These are phyloP conservation scores for Mimosa bimucronata DNA, from an alignment of 306 rosid genomes.

Conservation along the genomic window DNA sequence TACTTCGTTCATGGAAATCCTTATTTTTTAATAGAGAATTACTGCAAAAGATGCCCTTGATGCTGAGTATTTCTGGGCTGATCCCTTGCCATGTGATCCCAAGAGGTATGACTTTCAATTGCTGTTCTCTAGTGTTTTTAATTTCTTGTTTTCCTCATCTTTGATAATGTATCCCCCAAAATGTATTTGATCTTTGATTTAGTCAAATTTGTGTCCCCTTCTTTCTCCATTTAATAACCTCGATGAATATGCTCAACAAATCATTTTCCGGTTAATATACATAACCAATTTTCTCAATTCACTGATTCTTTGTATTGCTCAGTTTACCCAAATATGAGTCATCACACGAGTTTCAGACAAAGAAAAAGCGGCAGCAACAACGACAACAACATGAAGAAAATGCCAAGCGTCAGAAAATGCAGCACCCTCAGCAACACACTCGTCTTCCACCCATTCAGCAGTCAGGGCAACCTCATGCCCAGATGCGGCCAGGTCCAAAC, in stretches of 20 bases:
- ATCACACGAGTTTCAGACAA: conserved; percentile 76
- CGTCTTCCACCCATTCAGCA: conserved; percentile 53
- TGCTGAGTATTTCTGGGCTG: conserved; percentile 78
- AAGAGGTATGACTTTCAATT: conserved; percentile 45
- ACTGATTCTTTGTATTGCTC: conserved; percentile 18
- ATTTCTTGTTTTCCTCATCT: no score
- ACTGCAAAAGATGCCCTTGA: conserved; percentile 71
- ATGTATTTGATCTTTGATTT: not conserved
- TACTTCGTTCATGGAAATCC: not conserved
- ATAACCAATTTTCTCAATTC: conserved; percentile 14
- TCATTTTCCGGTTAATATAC: not conserved
- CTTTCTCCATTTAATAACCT: not conserved
- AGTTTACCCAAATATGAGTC: conserved; percentile 78
- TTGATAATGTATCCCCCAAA: not conserved
- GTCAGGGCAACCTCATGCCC: conserved; percentile 38
- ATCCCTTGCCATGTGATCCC: conserved; percentile 76
- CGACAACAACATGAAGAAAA: conserved; percentile 66
- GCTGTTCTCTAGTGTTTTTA: not conserved
- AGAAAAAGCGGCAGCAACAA: conserved; percentile 73
- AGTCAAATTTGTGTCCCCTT: not conserved
- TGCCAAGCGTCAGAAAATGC: conserved; percentile 63
- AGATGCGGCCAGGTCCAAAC: conserved; percentile 50
- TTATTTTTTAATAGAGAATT: conserved; percentile 51
- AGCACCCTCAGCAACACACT: conserved; percentile 50
- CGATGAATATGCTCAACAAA: not conserved